Conservation (phyloP, 495 filamentous ascomycete genomes). For the Penicillium paxilli region DNA sequence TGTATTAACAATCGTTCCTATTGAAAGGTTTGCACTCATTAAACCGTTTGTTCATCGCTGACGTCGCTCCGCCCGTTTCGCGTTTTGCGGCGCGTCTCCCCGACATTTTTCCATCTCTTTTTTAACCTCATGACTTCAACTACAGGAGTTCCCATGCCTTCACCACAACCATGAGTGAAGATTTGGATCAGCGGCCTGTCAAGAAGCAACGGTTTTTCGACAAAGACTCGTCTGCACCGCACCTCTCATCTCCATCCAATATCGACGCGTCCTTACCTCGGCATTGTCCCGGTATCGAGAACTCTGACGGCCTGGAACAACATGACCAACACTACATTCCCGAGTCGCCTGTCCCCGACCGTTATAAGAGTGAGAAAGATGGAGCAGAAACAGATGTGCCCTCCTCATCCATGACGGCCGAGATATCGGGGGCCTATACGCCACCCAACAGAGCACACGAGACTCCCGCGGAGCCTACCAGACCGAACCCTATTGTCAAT, state of each 20-base stretch:
- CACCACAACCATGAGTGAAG: slow-evolving; percentile 26
- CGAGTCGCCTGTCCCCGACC: not conserved
- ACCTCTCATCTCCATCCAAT: not conserved
- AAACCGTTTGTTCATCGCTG: no score
- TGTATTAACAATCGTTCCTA: no score
- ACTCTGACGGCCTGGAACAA: not conserved
- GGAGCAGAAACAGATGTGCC: no score
- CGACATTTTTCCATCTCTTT: slow-evolving; percentile 1
- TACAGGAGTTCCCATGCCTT: slow-evolving; percentile 8
- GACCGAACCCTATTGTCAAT: not conserved
- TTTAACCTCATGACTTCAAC: not conserved
- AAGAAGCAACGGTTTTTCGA: slow-evolving; percentile 85
- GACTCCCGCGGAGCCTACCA: not conserved
- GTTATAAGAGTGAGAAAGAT: no score
- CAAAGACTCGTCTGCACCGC: slow-evolving; percentile 37
- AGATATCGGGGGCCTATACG: not conserved
- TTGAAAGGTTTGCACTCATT: no score
- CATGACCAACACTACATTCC: not conserved
- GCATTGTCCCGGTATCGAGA: slow-evolving; percentile 3
- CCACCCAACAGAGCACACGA: not conserved
- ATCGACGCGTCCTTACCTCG: slow-evolving; percentile 26
- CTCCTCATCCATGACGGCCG: not conserved
- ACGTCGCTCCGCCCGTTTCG: slow-evolving; percentile 37
- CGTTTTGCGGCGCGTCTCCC: slow-evolving; percentile 46
- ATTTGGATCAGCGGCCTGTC: slow-evolving; percentile 52